These are phyloP conservation scores for Arthrinium phaeospermum DNA, from an alignment of 2,329 filamentous ascomycete species.

Conservation along the genomic window DNA sequence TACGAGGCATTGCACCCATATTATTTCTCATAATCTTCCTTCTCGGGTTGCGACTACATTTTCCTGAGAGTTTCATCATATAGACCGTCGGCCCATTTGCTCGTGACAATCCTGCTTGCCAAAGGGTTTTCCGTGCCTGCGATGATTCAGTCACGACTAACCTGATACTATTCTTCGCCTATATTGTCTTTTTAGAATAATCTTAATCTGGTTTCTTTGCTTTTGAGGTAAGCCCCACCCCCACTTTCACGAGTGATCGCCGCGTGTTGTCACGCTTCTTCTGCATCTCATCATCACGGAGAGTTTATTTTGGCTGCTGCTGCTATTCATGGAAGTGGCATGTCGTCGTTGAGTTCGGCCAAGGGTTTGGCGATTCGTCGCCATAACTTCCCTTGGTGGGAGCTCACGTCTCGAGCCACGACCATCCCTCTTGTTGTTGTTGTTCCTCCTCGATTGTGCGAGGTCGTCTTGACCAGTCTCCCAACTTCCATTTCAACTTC, in stretches of 20 bases:
- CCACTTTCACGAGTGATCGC: slow-evolving; percentile 11
- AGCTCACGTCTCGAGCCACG: neutral
- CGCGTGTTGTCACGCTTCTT: neutral
- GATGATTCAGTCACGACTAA: slow-evolving; percentile 13
- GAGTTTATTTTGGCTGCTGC: neutral
- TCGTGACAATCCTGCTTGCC: neutral
- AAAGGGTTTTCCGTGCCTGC: neutral
- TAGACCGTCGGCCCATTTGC: neutral
- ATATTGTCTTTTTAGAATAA: slow-evolving; percentile 14
- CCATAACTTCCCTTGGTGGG: neutral
- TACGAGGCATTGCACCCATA: neutral
- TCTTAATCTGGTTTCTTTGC: slow-evolving; percentile 8
- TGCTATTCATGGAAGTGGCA: slow-evolving; percentile 1
- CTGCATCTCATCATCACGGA: neutral
- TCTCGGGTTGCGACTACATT: neutral
- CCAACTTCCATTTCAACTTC: neutral
- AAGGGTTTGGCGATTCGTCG: neutral
- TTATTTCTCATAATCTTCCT: neutral
- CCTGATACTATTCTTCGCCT: neutral
- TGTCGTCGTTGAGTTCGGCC: neutral
- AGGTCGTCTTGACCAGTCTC: neutral
- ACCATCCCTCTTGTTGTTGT: neutral
- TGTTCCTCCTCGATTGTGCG: neutral
- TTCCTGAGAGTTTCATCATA: slow-evolving; percentile 1
- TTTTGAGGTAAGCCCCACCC: slow-evolving; percentile 16